Evolutionary conservation across 83 land plant genomes (phyloP).

Genomic region (Picea mariana): DNA sequence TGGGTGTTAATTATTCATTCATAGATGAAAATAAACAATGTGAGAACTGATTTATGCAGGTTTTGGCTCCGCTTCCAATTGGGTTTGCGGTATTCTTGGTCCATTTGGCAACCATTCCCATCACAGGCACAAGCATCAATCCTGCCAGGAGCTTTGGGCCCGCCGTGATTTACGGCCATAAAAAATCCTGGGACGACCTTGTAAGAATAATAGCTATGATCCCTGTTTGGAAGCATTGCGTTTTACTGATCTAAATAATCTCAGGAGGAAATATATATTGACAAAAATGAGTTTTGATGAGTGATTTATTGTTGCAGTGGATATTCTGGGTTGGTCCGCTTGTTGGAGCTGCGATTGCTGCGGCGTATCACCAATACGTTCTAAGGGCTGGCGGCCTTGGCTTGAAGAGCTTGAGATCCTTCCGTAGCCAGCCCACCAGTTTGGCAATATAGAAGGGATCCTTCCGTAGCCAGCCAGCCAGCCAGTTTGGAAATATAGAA

Average conservation of each 20-base stretch:
- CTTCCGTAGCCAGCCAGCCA: too few species aligned
- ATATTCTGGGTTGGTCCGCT: slow-evolving; percentile 41
- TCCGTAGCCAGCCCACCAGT: slow-evolving; percentile 11
- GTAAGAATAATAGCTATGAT: slow-evolving; percentile 16
- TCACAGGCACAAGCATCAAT: slow-evolving; percentile 43
- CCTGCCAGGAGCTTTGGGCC: slow-evolving; percentile 46
- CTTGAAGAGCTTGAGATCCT: slow-evolving; percentile 21
- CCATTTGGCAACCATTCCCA: slow-evolving; percentile 43
- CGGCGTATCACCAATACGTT: slow-evolving; percentile 41
- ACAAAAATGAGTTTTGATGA: too few species aligned
- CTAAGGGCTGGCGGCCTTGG: slow-evolving; percentile 40
- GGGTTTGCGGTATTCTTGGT: slow-evolving; percentile 45
- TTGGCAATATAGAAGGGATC: too few species aligned
- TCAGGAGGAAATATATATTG: too few species aligned
- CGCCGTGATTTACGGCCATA: slow-evolving; percentile 32
- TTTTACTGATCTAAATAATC: too few species aligned
- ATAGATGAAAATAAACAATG: too few species aligned
- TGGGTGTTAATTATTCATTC: too few species aligned
- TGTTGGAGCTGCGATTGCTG: slow-evolving; percentile 51
- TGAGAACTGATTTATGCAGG: slow-evolving; percentile 8
- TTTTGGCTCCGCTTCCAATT: slow-evolving; percentile 38
- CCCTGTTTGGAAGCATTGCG: too few species aligned
- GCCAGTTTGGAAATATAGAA: too few species aligned
- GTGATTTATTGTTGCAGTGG: slow-evolving; percentile 29
- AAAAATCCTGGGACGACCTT: slow-evolving; percentile 32